Evolutionary conservation across 2,329 filamentous ascomycete species (phyloP).

Genomic region (Colletotrichum spinosum): DNA sequence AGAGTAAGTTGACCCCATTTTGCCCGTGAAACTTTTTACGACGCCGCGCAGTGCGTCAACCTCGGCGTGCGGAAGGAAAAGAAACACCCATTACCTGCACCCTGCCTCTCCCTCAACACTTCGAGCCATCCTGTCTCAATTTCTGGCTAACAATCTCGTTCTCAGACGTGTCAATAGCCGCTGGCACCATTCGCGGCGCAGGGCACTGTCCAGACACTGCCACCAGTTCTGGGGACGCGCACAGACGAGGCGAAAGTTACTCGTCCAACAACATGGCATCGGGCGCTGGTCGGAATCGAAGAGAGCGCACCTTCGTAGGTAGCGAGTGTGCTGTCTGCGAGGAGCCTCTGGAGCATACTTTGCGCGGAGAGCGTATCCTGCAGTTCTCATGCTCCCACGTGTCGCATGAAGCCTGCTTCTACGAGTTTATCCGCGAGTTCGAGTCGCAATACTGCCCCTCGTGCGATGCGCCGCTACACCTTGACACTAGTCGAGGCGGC

Average conservation of each 20-base stretch:
- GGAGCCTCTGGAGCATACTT: constrained; percentile 93
- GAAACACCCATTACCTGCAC: neutral
- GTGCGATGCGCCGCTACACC: constrained; percentile 89
- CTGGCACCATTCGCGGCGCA: constrained; percentile 42
- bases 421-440: constrained; percentile 96
- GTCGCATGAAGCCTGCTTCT: constrained; percentile 97
- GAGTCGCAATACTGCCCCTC: constrained; percentile 95
- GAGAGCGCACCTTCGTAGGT: constrained; percentile 95
- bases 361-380: constrained; percentile 91
- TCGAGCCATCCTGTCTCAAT: neutral
- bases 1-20: constrained; percentile 49
- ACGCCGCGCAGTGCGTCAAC: neutral
- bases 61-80: neutral
- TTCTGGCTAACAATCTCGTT: constrained; percentile 20
- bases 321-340: constrained; percentile 96
- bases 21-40: neutral
- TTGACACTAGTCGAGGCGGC: constrained; percentile 92
- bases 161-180: constrained; percentile 44
- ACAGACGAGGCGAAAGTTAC: constrained; percentile 49
- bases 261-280: constrained; percentile 52
- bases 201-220: constrained; percentile 49
- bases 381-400: constrained; percentile 98
- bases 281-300: constrained; percentile 77
- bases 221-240: constrained; percentile 46
- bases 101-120: neutral